Conservation (phyloP, 1,284 basidiomycete genomes). For the Schizophyllum commune region DNA sequence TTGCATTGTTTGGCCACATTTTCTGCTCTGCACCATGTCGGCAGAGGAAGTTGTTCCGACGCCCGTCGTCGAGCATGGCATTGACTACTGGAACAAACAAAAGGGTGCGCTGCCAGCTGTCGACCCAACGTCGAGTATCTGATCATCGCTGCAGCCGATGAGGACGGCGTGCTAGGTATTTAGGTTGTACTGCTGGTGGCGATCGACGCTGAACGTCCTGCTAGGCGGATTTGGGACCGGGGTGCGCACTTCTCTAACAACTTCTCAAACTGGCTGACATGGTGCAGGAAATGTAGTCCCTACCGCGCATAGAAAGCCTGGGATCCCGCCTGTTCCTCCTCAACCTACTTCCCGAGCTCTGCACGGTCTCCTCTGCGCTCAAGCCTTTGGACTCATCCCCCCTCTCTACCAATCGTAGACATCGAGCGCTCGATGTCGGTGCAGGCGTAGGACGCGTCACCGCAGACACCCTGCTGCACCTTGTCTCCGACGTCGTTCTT, state of each 20-base stretch:
- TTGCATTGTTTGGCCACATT: not conserved
- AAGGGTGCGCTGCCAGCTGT: constrained; percentile 11
- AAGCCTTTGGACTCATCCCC: constrained; percentile 27
- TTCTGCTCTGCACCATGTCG: not conserved
- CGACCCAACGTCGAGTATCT: not conserved
- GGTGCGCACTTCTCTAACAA: constrained; percentile 31
- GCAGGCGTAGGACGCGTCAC: constrained; percentile 91
- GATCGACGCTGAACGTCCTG: constrained; percentile 5
- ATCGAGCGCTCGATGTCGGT: constrained; percentile 80
- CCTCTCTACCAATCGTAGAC: not conserved
- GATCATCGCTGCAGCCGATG: constrained; percentile 37
- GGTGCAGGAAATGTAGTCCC: constrained; percentile 40
- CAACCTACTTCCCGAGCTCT: constrained; percentile 71
- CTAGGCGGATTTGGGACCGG: constrained; percentile 67
- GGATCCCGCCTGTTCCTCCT: constrained; percentile 84
- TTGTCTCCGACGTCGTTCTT: constrained; percentile 79
- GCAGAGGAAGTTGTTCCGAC: constrained; percentile 25
- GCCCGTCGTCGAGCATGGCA: constrained; percentile 54
- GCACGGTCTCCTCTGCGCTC: constrained; percentile 65
- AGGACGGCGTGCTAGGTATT: constrained; percentile 64
- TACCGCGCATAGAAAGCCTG: constrained; percentile 83
- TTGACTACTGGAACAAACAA: constrained; percentile 72
- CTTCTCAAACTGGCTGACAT: constrained; percentile 12
- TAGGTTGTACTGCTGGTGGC: not conserved
- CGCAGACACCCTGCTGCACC: constrained; percentile 73